Evolutionary conservation across 768 basidiomycete genomes (phyloP).

Genomic region (Amanita brunnescens): DNA sequence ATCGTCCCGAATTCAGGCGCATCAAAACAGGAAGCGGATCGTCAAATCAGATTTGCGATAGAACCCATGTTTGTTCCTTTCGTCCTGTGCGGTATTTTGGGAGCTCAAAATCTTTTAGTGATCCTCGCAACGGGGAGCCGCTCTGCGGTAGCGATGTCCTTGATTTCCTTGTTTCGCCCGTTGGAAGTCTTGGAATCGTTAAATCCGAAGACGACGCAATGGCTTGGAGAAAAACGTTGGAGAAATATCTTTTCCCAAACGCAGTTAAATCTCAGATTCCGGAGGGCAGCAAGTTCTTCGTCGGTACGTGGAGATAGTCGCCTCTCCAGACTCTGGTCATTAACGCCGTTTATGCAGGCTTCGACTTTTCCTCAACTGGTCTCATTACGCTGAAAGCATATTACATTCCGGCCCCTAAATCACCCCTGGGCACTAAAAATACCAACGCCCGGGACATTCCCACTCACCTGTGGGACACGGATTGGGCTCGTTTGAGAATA

Average conservation of each 20-base stretch:
- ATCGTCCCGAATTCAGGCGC: conserved; percentile 18
- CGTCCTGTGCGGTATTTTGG: neutral
- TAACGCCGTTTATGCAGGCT: conserved; percentile 13
- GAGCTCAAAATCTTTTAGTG: conserved; percentile 9
- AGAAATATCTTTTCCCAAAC: conserved; percentile 20
- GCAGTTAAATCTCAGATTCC: conserved; percentile 10
- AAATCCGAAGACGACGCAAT: conserved; percentile 15
- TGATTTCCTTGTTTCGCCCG: conserved; percentile 19
- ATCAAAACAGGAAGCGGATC: conserved; percentile 5
- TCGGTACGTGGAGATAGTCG: conserved; percentile 15
- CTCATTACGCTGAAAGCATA: conserved; percentile 22
- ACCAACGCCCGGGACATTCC: conserved; percentile 7
- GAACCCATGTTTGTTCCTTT: conserved; percentile 21
- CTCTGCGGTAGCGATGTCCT: conserved; percentile 19
- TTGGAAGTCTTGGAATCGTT: conserved; percentile 22
- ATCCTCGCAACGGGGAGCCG: conserved; percentile 19
- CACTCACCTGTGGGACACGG: conserved; percentile 17
- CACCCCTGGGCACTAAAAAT: neutral
- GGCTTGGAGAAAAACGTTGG: conserved; percentile 21
- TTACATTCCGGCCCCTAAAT: conserved; percentile 17
- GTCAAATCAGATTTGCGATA: conserved; percentile 24
- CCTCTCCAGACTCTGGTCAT: neutral
- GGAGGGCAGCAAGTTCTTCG: conserved; percentile 20
- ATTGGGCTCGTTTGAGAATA: conserved; percentile 15
- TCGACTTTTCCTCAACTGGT: conserved; percentile 21